Evolutionary conservation across 176 grass and related monocot genomes (phyloP), one percentile per base, ranked within the genome.

Genomic region (Oryza brachyantha): DNA sequence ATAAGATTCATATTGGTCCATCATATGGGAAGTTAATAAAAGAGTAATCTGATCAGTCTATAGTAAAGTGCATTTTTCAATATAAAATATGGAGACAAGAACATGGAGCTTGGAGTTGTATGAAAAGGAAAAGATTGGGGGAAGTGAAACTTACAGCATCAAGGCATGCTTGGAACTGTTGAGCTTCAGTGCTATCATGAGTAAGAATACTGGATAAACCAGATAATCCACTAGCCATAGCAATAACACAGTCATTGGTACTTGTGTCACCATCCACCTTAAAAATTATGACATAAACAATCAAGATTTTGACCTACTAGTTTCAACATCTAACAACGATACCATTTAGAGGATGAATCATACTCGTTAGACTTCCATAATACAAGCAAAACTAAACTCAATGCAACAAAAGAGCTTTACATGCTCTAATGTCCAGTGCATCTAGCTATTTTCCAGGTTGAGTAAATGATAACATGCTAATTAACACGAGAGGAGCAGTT

Each of bases 231-330:
- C 95, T 98, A 62, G 95, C 92, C 89, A 98, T 82, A 83, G 95
- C 92, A 84, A 98, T 84, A 68, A 94, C 83, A 88, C 92, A 98
- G 79, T 98, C 95, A 88, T 98, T 98, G 29, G 95, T 98, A 82
- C 95, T 98, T 55, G 95, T 94, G 90, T 98, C 95, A 88, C 92
- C 92, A 92, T 98, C 95, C 70, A 98, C 92, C 95, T 98, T 88
- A 65, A 90, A 8, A 70, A 83, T 81, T 55, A 83, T 16, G n/a
- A 36, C 54, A 84, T 29, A 64, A 42, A 34, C 66, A 21, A 67
- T 80, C 60, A 62, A 42, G 54, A 48, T 45, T 46, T 84, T 1
- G 7, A 36, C 22, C 7, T 58, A 61, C 10, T 81, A 61, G 8
- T 72, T 43, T 16, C 12, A 83, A 76, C 50, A 76, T 43, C 0